phyloP scores from a whole-genome alignment of 306 rosid genomes.

The Delonix regia region DNA sequence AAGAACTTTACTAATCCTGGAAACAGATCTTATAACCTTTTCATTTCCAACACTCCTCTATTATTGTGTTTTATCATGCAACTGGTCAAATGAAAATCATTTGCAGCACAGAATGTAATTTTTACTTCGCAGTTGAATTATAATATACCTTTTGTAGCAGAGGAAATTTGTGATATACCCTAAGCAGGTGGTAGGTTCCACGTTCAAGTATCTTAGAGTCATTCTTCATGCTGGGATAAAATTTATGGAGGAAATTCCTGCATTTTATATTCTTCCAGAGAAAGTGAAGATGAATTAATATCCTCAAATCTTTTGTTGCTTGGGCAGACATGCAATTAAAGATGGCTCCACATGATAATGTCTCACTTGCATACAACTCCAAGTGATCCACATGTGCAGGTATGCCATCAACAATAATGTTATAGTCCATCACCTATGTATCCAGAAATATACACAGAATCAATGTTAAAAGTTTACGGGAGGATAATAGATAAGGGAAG shows the following conservation, averaged over 20 bases:
- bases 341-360: constrained; percentile 68
- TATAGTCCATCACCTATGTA: constrained; percentile 73
- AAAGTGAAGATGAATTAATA: constrained; percentile 56
- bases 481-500: constrained; percentile 4
- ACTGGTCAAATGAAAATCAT: constrained; percentile 28
- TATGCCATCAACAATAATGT: constrained; percentile 61
- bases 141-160: constrained; percentile 60
- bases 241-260: constrained; percentile 53
- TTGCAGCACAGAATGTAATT: constrained; percentile 22
- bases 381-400: constrained; percentile 45
- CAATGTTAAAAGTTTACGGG: constrained; percentile 6
- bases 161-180: constrained; percentile 79
- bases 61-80: constrained; percentile 22
- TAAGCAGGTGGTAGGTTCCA: constrained; percentile 72
- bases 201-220: constrained; percentile 48
- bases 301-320: constrained; percentile 41
- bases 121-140: constrained; percentile 18
- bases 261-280: constrained; percentile 55
- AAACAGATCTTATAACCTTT: constrained; percentile 22
- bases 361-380: constrained; percentile 40
- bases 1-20: constrained; percentile 14
- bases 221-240: constrained; percentile 41
- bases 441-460: constrained; percentile 33
- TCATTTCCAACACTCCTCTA: constrained; percentile 8
- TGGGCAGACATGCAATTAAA: constrained; percentile 46